A percentile compares a stretch with the other conserved stretches of the same genome.
Conservation (phyloP, 2,329 filamentous ascomycete genomes). For the Ophiostoma sp. region DNA sequence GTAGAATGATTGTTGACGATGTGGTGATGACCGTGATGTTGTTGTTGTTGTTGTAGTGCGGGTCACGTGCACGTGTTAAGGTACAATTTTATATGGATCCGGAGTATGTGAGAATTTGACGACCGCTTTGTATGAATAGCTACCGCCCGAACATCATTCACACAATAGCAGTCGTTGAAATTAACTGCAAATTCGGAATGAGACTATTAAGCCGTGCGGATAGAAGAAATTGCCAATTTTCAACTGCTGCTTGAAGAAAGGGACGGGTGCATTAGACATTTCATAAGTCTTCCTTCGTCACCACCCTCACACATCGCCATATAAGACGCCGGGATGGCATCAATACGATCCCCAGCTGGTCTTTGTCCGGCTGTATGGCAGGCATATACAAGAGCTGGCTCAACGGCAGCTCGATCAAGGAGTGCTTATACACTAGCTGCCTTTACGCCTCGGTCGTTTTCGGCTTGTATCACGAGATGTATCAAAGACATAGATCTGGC, state of each 20-base stretch:
- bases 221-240: too few relatives aligned
- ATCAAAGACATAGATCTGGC: neutral
- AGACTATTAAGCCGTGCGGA: too few relatives aligned
- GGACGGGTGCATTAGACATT: neutral
- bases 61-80: neutral
- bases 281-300: neutral
- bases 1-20: neutral
- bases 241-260: too few relatives aligned
- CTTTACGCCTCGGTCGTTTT: neutral
- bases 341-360: neutral
- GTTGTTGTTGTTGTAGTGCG: neutral
- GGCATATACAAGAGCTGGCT: neutral
- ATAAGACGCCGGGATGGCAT: neutral
- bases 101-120: conserved; percentile 2
- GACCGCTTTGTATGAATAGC: neutral
- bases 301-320: neutral
- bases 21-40: neutral
- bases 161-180: neutral
- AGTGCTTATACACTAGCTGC: neutral
- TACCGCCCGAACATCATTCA: neutral
- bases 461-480: neutral
- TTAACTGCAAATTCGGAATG: too few relatives aligned
- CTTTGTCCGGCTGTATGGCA: neutral
- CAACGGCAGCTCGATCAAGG: neutral
- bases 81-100: neutral